Evolutionary conservation across 805 yeast species (phyloP).

Genomic region (Candida dajiaensis): DNA sequence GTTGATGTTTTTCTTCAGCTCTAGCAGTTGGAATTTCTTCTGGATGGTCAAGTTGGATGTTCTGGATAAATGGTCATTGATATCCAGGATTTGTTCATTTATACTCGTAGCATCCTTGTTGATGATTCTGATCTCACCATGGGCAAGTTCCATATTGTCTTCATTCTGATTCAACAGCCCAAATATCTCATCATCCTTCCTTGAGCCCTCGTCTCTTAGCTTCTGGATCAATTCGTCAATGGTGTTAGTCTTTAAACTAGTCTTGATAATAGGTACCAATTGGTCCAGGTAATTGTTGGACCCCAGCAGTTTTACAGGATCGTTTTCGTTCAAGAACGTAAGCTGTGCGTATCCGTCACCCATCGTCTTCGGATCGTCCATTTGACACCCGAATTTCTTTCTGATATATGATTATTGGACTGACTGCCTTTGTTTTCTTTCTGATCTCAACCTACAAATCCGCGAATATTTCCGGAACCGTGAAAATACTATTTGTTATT

Average conservation of each 20-base stretch:
- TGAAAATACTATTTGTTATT: too few relatives aligned
- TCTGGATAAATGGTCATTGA: conserved; percentile 52
- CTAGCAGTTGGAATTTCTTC: conserved; percentile 53
- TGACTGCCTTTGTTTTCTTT: too few relatives aligned
- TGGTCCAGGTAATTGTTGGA: conserved; percentile 75
- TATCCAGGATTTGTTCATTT: conserved; percentile 45
- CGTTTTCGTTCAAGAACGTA: conserved; percentile 18
- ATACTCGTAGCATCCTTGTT: conserved; percentile 51
- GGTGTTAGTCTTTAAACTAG: conserved; percentile 49
- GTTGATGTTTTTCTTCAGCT: conserved; percentile 53
- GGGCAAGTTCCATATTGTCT: conserved; percentile 47
- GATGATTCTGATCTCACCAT: conserved; percentile 57
- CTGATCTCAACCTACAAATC: too few relatives aligned
- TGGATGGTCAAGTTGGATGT: conserved; percentile 63
- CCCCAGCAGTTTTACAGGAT: conserved; percentile 20
- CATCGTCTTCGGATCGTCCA: background rate
- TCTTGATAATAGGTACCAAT: conserved; percentile 67
- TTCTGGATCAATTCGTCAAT: conserved; percentile 50
- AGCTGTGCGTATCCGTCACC: conserved; percentile 7
- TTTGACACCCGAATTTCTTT: background rate
- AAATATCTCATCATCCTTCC: conserved; percentile 59
- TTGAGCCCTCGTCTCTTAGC: conserved; percentile 50
- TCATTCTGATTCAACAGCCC: conserved; percentile 57
- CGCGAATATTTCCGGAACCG: too few relatives aligned
- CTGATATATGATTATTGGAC: background rate